A percentile compares a stretch with the other conserved stretches of the same genome.
phyloP scores from a whole-genome alignment of 805 yeast genomes.

The Nematodospora valgi region DNA sequence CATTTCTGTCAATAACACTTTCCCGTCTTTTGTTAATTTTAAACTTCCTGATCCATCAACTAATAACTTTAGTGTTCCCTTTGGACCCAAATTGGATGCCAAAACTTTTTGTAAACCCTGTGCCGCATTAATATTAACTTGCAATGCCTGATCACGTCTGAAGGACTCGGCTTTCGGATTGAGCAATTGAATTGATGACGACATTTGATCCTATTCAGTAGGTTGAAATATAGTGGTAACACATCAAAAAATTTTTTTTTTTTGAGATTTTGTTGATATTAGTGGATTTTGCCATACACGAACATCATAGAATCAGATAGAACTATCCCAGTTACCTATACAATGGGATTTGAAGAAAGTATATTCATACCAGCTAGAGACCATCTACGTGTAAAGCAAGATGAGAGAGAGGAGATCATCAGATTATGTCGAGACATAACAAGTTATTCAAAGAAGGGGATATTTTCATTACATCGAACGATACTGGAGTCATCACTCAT shows the following conservation, averaged over 20 bases:
- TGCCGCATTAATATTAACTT: constrained; percentile 94
- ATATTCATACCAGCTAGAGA: constrained; percentile 21
- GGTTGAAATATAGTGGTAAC: background rate
- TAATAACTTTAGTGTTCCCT: constrained; percentile 92
- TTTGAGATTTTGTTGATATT: too few relatives aligned
- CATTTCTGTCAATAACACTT: constrained; percentile 90
- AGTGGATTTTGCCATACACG: too few relatives aligned
- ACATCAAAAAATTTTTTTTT: constrained; percentile 3
- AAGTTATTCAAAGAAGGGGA: constrained; percentile 34
- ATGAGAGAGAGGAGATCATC: constrained; percentile 31
- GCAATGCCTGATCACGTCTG: constrained; percentile 90
- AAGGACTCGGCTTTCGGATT: constrained; percentile 98
- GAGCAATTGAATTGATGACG: constrained; percentile 60
- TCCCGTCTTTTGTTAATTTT: constrained; percentile 95
- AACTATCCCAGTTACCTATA: background rate
- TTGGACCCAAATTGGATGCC: constrained; percentile 91
- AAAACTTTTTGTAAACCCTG: constrained; percentile 93
- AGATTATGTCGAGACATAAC: constrained; percentile 35
- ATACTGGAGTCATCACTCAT: constrained; percentile 3
- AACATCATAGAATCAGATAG: background rate
- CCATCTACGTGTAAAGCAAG: constrained; percentile 21
- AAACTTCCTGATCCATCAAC: constrained; percentile 97
- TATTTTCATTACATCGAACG: constrained; percentile 20
- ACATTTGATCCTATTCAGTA: constrained; percentile 1
- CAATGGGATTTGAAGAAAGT: constrained; percentile 1